These are phyloP conservation scores for Colletotrichum lindemuthianum DNA, from an alignment of 2,329 filamentous ascomycete genomes.

Conservation along the genomic window DNA sequence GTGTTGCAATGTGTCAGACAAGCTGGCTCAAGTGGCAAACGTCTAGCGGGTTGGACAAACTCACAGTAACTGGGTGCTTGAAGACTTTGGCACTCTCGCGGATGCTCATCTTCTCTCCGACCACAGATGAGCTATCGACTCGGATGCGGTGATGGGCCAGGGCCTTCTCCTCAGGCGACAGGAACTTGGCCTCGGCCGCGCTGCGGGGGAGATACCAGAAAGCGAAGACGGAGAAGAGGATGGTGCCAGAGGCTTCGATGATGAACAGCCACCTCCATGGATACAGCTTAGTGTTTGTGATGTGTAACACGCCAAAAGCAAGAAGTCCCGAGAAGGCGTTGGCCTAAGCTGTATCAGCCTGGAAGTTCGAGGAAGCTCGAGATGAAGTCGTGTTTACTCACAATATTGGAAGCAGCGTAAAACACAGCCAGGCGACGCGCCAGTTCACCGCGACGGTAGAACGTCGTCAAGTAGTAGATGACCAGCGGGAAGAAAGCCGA, in stretches of 20 bases:
- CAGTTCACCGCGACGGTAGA: conserved; percentile 36
- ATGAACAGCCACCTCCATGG: conserved; percentile 64
- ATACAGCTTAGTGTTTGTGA: conserved; percentile 56
- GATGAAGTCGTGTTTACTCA: conserved; percentile 7
- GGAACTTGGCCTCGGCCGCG: conserved; percentile 71
- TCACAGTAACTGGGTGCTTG: conserved; percentile 57
- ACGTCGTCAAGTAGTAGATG: conserved; percentile 38
- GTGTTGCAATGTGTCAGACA: neutral
- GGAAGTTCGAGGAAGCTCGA: conserved; percentile 26
- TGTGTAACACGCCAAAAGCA: conserved; percentile 41
- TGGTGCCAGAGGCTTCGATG: conserved; percentile 64
- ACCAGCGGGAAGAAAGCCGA: conserved; percentile 37
- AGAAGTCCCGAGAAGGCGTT: conserved; percentile 35
- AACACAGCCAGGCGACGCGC: conserved; percentile 36
- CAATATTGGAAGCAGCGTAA: conserved; percentile 37
- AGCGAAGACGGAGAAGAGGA: conserved; percentile 71
- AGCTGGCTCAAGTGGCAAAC: rapidly evolving
- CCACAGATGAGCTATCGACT: conserved; percentile 75
- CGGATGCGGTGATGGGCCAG: conserved; percentile 80
- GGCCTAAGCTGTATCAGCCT: conserved; percentile 20
- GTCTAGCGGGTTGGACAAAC: conserved; percentile 49
- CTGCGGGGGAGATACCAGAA: conserved; percentile 75
- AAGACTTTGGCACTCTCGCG: conserved; percentile 63
- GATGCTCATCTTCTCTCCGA: conserved; percentile 63
- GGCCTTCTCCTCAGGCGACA: conserved; percentile 71